Percentiles rank a stretch among this genome's conserved stretches.
Evolutionary conservation across 768 basidiomycete genomes (phyloP).

Genomic region (Botryobasidium botryosum): DNA sequence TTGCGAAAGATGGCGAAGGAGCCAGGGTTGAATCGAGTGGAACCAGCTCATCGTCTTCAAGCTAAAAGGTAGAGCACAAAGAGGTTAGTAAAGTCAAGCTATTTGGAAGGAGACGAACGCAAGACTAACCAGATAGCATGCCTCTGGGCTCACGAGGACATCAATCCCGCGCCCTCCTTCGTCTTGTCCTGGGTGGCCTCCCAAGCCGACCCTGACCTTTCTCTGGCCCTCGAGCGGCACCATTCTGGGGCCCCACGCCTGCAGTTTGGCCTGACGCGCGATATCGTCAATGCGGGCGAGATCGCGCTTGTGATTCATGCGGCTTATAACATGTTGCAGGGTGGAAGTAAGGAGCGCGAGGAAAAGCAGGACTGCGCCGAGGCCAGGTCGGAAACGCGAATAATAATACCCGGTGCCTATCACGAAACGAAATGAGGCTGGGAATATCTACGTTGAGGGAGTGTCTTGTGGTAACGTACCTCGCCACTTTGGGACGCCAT

Average conservation of each 20-base stretch:
- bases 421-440: background rate
- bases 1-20: too few species aligned
- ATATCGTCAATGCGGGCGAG: slow-evolving; percentile 47
- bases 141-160: too few species aligned
- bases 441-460: background rate
- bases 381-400: slow-evolving; percentile 84
- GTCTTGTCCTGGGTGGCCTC: too few species aligned
- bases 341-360: slow-evolving; percentile 58
- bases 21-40: too few species aligned
- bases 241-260: slow-evolving; percentile 74
- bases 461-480: slow-evolving; percentile 20
- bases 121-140: too few species aligned
- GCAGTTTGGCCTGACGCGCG: slow-evolving; percentile 39
- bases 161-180: too few species aligned
- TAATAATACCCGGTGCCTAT: slow-evolving; percentile 84
- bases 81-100: too few species aligned
- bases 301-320: slow-evolving; percentile 61
- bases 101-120: too few species aligned
- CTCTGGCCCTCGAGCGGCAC: slow-evolving; percentile 42
- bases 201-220: slow-evolving; percentile 45
- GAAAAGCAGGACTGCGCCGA: slow-evolving; percentile 66
- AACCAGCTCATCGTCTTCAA: too few species aligned
- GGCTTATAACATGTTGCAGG: slow-evolving; percentile 68
- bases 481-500: slow-evolving; percentile 92
- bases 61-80: too few species aligned